Base-by-base conservation (phyloP, 805 yeast genomes). In the Candida berthetii region DNA sequence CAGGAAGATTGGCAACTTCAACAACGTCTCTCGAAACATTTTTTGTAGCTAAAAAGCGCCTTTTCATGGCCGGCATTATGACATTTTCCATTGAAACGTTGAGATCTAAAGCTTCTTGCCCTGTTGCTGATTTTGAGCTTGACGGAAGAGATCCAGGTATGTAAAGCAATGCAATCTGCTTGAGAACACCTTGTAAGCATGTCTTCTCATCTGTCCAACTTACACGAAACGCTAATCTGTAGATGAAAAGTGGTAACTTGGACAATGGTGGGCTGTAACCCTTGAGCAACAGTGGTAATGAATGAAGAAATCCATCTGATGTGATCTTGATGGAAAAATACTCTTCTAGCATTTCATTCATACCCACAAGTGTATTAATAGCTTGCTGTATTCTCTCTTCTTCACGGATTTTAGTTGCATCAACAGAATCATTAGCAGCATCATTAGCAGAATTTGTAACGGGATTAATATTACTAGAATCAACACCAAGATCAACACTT, bases 1-100 rank as follows among this genome's bases (percentile, higher is more conserved):
- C 96, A 2, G 98, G 98, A 25, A 93, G 61, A 56, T 82, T 89
- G 0, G 99, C 97, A 31, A 93, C 78, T 58, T 91, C 96, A 5
- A 86, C 74, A 4, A 89, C 78, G 42, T 78, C 81, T 13, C 67
- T 55, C 4, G 61, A 48, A 31, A 88, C 50, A 3, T 53, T 55
- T 13, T 66, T 66, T 0, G 95, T 76, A 0, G 90, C 95, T 13
- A 88, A 56, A 22, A 88, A 74, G 36, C 79, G 63, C 44, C 68
- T 68, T 48, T 82, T 80, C 7, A 87, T 56, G 18, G 74, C 61
- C 0, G 95, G 95, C 47, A 88, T 82, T 1, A 90, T 49, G 0
- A 67, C 56, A 47, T 74, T 68, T 46, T 84, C 95, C 42, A 89
- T 52, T 1, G 46, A 18, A 1, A 57, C 51, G n/a, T 64, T 52